phyloP scores from a whole-genome alignment of 306 rosid species.

The Vachellia collinsii region DNA sequence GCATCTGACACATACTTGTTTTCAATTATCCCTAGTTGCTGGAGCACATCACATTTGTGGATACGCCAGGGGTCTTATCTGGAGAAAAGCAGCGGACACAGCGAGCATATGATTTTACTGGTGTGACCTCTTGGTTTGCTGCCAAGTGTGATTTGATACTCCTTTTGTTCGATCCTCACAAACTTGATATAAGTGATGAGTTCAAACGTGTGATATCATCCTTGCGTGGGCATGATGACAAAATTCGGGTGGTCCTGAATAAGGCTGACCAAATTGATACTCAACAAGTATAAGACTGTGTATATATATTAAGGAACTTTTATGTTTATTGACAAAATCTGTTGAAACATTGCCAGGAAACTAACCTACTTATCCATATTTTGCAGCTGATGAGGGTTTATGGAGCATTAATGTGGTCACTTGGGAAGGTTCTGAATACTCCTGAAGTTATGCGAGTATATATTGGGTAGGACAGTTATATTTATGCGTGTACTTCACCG shows the following conservation, averaged over 20 bases:
- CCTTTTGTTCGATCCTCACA: slow-evolving; percentile 94
- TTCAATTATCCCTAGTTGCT: slow-evolving; percentile 54
- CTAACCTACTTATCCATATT: not conserved
- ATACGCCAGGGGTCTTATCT: slow-evolving; percentile 95
- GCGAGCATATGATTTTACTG: slow-evolving; percentile 84
- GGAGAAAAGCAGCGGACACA: slow-evolving; percentile 97
- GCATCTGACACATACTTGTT: slow-evolving; percentile 27
- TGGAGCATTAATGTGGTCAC: slow-evolving; percentile 99
- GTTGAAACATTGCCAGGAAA: not conserved
- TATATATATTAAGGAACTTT: not conserved
- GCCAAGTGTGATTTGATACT: slow-evolving; percentile 87
- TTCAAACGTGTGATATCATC: slow-evolving; percentile 94
- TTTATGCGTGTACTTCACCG: not conserved
- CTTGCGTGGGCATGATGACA: slow-evolving; percentile 85
- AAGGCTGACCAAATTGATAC: slow-evolving; percentile 96
- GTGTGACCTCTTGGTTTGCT: slow-evolving; percentile 99
- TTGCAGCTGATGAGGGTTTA: slow-evolving; percentile 93
- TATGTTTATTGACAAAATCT: slow-evolving; percentile 4
- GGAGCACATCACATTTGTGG: slow-evolving; percentile 91
- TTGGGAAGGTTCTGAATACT: slow-evolving; percentile 88
- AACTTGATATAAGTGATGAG: slow-evolving; percentile 96
- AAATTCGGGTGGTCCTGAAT: slow-evolving; percentile 89
- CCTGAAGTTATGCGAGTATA: slow-evolving; percentile 95
- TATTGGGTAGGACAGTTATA: slow-evolving; percentile 69
- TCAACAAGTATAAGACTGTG: slow-evolving; percentile 70